Evolutionary conservation across 352 stramenopile species (phyloP).

Genomic region (Phytophthora boehmeriae): DNA sequence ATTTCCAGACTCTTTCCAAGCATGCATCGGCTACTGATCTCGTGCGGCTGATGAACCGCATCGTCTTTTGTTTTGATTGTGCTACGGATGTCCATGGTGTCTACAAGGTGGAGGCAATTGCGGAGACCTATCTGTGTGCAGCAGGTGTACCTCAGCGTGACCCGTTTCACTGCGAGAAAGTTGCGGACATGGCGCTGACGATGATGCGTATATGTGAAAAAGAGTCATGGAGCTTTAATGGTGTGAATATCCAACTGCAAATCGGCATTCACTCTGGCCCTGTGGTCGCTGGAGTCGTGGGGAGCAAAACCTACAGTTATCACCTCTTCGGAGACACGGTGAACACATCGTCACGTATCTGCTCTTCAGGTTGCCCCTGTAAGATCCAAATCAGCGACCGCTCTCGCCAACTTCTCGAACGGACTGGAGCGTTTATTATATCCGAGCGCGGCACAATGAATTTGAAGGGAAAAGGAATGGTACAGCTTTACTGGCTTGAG

Average conservation of each 20-base stretch:
- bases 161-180: slow-evolving; percentile 72
- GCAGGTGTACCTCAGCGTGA: slow-evolving; percentile 67
- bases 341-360: slow-evolving; percentile 83
- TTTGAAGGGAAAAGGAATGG: slow-evolving; percentile 76
- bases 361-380: slow-evolving; percentile 64
- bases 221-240: slow-evolving; percentile 74
- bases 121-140: slow-evolving; percentile 85
- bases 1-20: slow-evolving; percentile 76
- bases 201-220: slow-evolving; percentile 78
- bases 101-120: slow-evolving; percentile 90
- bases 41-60: slow-evolving; percentile 86
- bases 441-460: slow-evolving; percentile 69
- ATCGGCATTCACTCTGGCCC: slow-evolving; percentile 85
- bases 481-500: slow-evolving; percentile 74
- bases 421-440: slow-evolving; percentile 56
- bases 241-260: slow-evolving; percentile 76
- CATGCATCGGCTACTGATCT: slow-evolving; percentile 76
- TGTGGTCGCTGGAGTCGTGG: slow-evolving; percentile 84
- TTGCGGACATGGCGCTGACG: slow-evolving; percentile 78
- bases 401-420: slow-evolving; percentile 51
- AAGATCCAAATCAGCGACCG: slow-evolving; percentile 76
- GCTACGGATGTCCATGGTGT: slow-evolving; percentile 71
- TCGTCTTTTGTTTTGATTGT: slow-evolving; percentile 87
- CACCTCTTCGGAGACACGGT: slow-evolving; percentile 88
- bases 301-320: slow-evolving; percentile 82